phyloP scores from a whole-genome alignment of 129 eudicot species.

The Saposhnikovia divaricata region DNA sequence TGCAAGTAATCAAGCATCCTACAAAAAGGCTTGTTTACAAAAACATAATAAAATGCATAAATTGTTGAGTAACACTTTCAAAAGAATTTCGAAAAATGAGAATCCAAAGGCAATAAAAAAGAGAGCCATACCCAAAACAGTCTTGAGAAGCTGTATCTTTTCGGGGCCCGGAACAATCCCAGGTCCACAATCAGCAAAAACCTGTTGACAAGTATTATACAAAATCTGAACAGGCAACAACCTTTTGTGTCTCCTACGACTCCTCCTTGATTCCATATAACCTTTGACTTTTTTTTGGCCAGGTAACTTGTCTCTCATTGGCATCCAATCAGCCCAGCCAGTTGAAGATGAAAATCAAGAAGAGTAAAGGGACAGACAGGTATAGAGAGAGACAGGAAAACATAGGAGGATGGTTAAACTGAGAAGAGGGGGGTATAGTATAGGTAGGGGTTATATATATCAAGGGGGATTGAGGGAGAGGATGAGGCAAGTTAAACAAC shows the following conservation, averaged over 20 bases:
- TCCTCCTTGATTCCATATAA: conserved; percentile 30
- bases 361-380: neutral
- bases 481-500: neutral
- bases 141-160: conserved; percentile 49
- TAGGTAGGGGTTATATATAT: conserved; percentile 8
- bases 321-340: too few relatives aligned
- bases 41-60: neutral
- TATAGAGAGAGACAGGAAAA: conserved; percentile 7
- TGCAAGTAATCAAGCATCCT: neutral
- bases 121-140: conserved; percentile 46
- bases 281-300: conserved; percentile 27
- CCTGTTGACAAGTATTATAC: conserved; percentile 58
- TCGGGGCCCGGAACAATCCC: conserved; percentile 58
- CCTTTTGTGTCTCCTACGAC: conserved; percentile 36
- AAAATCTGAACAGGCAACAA: conserved; percentile 57
- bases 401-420: conserved; percentile 14
- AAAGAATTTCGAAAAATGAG: neutral
- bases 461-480: neutral
- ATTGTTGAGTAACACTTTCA: neutral
- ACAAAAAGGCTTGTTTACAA: neutral
- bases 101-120: neutral
- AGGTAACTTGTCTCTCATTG: conserved; percentile 54
- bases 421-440: neutral
- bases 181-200: conserved; percentile 74
- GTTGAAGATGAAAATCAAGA: too few relatives aligned